phyloP scores from a whole-genome alignment of 208 protist genomes.

The Leishmania aethiopica region DNA sequence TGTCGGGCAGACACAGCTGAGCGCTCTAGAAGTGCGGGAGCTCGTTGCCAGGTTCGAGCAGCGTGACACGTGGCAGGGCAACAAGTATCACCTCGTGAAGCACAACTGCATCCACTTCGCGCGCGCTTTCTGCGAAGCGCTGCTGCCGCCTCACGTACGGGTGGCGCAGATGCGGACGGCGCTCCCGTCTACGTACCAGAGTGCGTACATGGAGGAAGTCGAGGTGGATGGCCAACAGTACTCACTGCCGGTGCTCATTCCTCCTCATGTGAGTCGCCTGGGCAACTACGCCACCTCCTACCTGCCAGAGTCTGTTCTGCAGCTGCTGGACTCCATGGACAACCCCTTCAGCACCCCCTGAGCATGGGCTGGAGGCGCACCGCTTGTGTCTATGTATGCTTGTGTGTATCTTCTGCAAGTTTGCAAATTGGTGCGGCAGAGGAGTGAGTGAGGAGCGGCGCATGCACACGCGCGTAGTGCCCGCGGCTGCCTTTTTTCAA shows the following conservation, averaged over 20 bases:
- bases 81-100: conserved; percentile 57
- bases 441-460: neutral
- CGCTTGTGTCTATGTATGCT: neutral
- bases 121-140: conserved; percentile 34
- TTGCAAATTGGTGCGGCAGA: neutral
- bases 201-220: conserved; percentile 32
- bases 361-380: neutral
- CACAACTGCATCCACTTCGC: conserved; percentile 85
- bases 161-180: conserved; percentile 19
- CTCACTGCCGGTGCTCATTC: conserved; percentile 46
- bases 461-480: neutral
- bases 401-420: neutral
- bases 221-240: conserved; percentile 26
- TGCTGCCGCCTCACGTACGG: conserved; percentile 51
- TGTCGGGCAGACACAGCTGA: conserved; percentile 59
- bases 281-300: conserved; percentile 27
- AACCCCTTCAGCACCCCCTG: conserved; percentile 1
- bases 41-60: conserved; percentile 34
- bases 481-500: neutral
- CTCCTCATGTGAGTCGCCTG: conserved; percentile 50
- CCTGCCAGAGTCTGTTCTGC: conserved; percentile 27
- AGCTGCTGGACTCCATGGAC: conserved; percentile 43
- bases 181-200: conserved; percentile 20
- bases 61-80: conserved; percentile 44
- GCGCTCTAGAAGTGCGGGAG: conserved; percentile 30